phyloP scores from a whole-genome alignment of 495 filamentous ascomycete species.

The Aspergillus panamensis region DNA sequence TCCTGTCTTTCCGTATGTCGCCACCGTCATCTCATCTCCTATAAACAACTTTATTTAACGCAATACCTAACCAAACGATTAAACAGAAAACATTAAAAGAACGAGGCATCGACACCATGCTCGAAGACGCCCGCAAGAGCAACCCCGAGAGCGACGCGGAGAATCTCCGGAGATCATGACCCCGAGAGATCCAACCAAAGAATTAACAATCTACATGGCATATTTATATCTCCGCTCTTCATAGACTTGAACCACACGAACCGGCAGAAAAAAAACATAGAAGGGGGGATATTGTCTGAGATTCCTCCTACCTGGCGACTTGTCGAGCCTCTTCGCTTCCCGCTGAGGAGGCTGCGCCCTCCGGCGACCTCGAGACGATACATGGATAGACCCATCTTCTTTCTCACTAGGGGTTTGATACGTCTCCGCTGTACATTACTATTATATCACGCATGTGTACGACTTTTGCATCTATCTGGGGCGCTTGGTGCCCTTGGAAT shows the following conservation, averaged over 20 bases:
- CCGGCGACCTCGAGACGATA: neutral
- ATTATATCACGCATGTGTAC: neutral
- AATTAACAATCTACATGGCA: no score
- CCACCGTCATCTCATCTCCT: neutral
- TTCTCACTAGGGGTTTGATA: neutral
- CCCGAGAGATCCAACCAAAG: neutral
- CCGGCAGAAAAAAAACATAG: neutral
- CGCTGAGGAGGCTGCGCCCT: neutral
- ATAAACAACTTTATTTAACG: neutral
- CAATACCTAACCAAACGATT: slow-evolving; percentile 11
- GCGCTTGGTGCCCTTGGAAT: slow-evolving; percentile 3
- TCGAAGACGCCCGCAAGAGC: slow-evolving; percentile 79
- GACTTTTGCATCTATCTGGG: slow-evolving; percentile 2
- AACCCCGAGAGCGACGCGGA: slow-evolving; percentile 76
- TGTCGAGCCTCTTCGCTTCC: no score
- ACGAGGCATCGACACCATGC: slow-evolving; percentile 77
- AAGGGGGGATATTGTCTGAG: neutral
- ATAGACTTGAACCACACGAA: neutral
- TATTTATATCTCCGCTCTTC: no score
- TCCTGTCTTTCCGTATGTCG: slow-evolving; percentile 70
- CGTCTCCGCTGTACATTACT: neutral
- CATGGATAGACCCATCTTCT: neutral
- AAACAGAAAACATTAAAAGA: slow-evolving; percentile 74
- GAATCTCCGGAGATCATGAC: slow-evolving; percentile 51
- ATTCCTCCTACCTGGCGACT: no score